Conservation (phyloP, 2,329 filamentous ascomycete species). For the Penicillium italicum region DNA sequence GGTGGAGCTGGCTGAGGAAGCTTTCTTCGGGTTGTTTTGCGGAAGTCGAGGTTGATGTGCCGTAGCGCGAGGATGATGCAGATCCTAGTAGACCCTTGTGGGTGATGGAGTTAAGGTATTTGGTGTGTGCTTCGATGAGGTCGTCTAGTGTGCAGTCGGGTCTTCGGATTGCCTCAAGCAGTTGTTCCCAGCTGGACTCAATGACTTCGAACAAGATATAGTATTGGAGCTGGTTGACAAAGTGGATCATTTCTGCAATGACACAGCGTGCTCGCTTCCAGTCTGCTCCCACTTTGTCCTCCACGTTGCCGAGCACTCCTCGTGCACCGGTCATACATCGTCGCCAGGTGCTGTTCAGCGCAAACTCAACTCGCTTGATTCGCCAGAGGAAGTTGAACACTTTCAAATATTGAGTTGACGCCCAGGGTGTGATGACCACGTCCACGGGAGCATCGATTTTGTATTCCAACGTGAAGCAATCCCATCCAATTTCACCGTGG, state of each 20-base stretch:
- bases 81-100: slow-evolving; percentile 91
- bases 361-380: slow-evolving; percentile 96
- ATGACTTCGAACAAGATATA: slow-evolving; percentile 99
- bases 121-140: slow-evolving; percentile 84
- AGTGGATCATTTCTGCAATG: slow-evolving; percentile 97
- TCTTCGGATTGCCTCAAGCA: slow-evolving; percentile 76
- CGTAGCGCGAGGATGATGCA: slow-evolving; percentile 31
- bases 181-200: slow-evolving; percentile 88
- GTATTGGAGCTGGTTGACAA: slow-evolving; percentile 94
- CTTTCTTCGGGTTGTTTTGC: slow-evolving; percentile 60
- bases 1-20: slow-evolving; percentile 87
- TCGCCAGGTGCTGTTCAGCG: slow-evolving; percentile 83
- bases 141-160: slow-evolving; percentile 92
- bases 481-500: slow-evolving; percentile 97
- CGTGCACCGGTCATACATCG: slow-evolving; percentile 92
- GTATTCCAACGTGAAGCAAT: slow-evolving; percentile 98
- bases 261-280: slow-evolving; percentile 89
- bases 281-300: slow-evolving; percentile 67
- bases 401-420: slow-evolving; percentile 93
- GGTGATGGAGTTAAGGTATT: slow-evolving; percentile 89
- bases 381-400: slow-evolving; percentile 99
- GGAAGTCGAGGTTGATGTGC: slow-evolving; percentile 26
- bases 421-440: slow-evolving; percentile 94
- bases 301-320: slow-evolving; percentile 77
- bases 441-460: slow-evolving; percentile 96